Evolutionary conservation across 169 alveolate species (phyloP), one percentile per base, ranked within the genome.

Genomic region (Cystoisospora suis): DNA sequence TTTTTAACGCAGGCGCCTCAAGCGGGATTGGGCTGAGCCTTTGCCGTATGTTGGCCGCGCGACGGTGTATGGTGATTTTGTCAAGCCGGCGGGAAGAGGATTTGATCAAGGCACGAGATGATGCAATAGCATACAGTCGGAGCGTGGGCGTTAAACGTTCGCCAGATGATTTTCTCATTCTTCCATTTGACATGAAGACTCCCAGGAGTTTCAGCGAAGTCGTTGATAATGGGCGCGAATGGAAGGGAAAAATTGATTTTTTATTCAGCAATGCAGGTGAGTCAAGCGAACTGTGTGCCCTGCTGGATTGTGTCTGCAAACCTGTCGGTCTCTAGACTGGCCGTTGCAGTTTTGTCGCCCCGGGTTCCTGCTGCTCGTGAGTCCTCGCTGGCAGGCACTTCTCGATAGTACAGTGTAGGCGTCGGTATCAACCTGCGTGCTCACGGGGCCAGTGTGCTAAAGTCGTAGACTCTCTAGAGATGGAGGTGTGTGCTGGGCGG

Each of bases 21-120:
- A 72, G 83, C 32, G 83, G 83, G 5, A 72, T 72, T 36, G 83
- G 83, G 34, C 83, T 72, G 56, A 72, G 83, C 23, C 83, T 72
- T 29, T 34, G 47, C 34, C 83, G 83, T 17, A 4, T 38, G 58
- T 56, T 72, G 58, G 83, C 83, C 0, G 23, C 32, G 42, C 15
- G 83, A 29, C 56, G 83, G 9, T 72, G 83, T 56, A 40, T 6
- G 58, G 20, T 72, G 7, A 72, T 72, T 72, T 27, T 72, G 27
- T 72, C 83, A 12, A 72, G 83, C 27, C 6, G 83, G 29, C 36
- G 42, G 12, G 56, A 72, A 40, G 83, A 38, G 17, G 83, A 72
- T 38, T 72, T 72, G 56, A 2, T 38, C 3, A 40, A 12, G 17
- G 83, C 83, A 17, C 83, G 83, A 27, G 83, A 72, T 34, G 83